Evolutionary conservation across 2,329 filamentous ascomycete species (phyloP).

Genomic region (Monosporascus sp.): DNA sequence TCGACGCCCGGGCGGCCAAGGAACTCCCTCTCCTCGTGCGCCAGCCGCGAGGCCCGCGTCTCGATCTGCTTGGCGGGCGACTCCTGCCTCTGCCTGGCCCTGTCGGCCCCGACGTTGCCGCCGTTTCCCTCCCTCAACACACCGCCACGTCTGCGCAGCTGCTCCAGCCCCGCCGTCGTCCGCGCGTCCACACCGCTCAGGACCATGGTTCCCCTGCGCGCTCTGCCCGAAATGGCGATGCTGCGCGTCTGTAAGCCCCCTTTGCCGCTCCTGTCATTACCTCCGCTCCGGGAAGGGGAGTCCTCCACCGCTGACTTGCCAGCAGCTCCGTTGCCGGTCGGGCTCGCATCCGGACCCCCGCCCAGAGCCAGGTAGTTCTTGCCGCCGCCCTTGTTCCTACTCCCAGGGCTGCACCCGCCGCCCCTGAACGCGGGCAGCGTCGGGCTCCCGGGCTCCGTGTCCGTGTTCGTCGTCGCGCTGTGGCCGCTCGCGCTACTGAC

Average conservation of each 20-base stretch:
- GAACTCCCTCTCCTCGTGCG: slow-evolving; percentile 3
- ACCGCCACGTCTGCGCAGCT: slow-evolving; percentile 13
- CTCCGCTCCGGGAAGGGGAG: neutral
- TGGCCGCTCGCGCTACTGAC: slow-evolving; percentile 40
- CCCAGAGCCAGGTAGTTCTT: slow-evolving; percentile 44
- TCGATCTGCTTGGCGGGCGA: neutral
- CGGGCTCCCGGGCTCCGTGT: slow-evolving; percentile 28
- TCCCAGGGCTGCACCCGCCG: slow-evolving; percentile 32
- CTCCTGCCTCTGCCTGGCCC: neutral
- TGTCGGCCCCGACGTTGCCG: neutral
- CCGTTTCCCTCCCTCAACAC: neutral
- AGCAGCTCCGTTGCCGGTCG: neutral
- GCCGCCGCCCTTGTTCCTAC: slow-evolving; percentile 28
- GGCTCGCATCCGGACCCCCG: slow-evolving; percentile 6
- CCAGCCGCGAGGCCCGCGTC: slow-evolving; percentile 12
- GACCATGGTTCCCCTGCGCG: slow-evolving; percentile 14
- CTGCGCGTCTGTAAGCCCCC: neutral
- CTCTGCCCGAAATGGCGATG: slow-evolving; percentile 1
- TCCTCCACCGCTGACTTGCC: neutral
- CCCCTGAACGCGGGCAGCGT: slow-evolving; percentile 33
- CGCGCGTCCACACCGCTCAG: slow-evolving; percentile 10
- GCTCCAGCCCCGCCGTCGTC: slow-evolving; percentile 10
- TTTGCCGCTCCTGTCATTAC: neutral
- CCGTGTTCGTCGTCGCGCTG: slow-evolving; percentile 20
- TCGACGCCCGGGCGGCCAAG: slow-evolving; percentile 9